Base-by-base conservation (phyloP, 129 eudicot genomes). In the Centrapalus pauciflorus region DNA sequence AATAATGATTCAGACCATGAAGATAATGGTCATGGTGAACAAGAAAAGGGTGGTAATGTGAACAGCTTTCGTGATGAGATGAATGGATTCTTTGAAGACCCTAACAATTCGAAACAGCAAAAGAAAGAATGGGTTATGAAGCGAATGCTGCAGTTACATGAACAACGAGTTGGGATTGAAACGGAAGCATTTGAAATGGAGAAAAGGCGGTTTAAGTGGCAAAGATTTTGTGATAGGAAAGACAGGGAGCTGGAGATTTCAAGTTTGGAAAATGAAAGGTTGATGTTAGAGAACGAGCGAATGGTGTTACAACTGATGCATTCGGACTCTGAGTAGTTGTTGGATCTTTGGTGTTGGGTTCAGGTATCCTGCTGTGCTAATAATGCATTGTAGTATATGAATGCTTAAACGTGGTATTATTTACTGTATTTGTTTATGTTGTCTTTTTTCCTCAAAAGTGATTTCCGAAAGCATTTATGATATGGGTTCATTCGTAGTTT, bases 141-240 rank as follows among this genome's bases (percentile, higher is more conserved):
- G 9, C 71, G 79, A 26, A 56, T 60, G 78, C 34, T 80, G 77
- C 75, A 79, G 43, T 48, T 82, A 32, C 66, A 77, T 16, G 81
- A 79, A 41, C 84, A 88, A 35, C 41, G 70, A 19, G 34, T 84
- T 0, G 66, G 76, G 55, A 77, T 84, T 59, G 79, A 82, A 61
- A 75, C 58, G 16, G 88, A 88, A 67, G 74, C 78, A 35, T 66
- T 82, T 64, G 86, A 84, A 45, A 69, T 84, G 70, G 86, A 84
- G 82, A 82, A 79, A 61, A 81, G 67, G 17, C 72, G 79, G 56
- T 77, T 84, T 55, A 84, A 88, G 72, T 88, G 96, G 96, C 64
- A 76, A 55, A 72, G 86, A n/a, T 84, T 84, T 41, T 77, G 96
- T 40, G 74, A 69, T 64, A 77, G 78, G 70, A 88, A 88, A 55